Base-by-base conservation (phyloP, 23 red algal species). In the Chondrus crispus region DNA sequence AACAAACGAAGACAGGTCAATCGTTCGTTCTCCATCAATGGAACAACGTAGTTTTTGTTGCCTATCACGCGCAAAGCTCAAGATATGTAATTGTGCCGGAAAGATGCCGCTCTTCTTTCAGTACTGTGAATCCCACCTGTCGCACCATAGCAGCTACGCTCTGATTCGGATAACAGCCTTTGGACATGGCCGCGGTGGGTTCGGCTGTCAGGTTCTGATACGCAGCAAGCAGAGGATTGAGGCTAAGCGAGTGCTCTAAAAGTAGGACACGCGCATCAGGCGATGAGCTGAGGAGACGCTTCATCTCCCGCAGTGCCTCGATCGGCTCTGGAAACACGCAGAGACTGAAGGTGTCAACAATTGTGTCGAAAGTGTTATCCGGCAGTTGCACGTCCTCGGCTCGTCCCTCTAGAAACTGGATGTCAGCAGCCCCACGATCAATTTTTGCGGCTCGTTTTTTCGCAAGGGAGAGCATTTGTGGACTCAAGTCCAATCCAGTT, bases 281-380 rank as follows among this genome's bases (percentile, higher is more conserved):
- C n/a, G n/a, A n/a, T 9, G 9, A 32, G 32, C 80, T 81, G 40
- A 92, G 40, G 10, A 98, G 40, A n/a, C 91, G 32, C 20, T 60
- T 48, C 86, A 94, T 94, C 78, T 98, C 91, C 13, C 58, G 36
- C 14, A 95, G 68, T 6, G 80, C 92, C 36, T 52, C 48, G 2
- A 18, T 11, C 0, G 96, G 91, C 39, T 91, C 57, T 50, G 72
- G 73, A 53, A 90, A 78, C 49, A 88, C 84, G 76, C 96, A 98
- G 24, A 98, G 68, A 62, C 87, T 74, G 53, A 90, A 98, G 0
- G 96, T 98, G 62, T 93, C 92, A 22, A 98, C 84, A 58, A 98
- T 46, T 37, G 88, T 88, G 46, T 98, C 96, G 46, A 98, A 98
- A 49, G 45, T 43, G 5, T 68, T 46, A 2, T 74, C 70, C 29